Conservation (phyloP, 139 green algal genomes). For the Coelastrella sp. region DNA sequence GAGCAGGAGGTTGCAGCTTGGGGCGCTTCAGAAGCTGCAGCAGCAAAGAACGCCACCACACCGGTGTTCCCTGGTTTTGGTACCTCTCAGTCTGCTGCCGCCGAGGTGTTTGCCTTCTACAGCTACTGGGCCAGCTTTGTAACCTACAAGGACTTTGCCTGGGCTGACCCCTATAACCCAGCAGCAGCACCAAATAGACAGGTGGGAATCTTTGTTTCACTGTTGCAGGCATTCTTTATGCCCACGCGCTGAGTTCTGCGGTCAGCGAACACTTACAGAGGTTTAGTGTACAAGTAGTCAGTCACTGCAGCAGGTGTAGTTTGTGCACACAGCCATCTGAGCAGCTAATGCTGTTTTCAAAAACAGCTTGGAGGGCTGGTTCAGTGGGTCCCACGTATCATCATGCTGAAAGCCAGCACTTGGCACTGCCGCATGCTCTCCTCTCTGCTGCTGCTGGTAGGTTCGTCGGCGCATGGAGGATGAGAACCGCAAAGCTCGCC, state of each 20-base stretch:
- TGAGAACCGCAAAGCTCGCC: conserved; percentile 86
- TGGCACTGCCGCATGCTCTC: neutral
- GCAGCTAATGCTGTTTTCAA: no score
- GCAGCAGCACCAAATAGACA: conserved; percentile 81
- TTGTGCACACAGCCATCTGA: no score
- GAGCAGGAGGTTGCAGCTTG: conserved; percentile 69
- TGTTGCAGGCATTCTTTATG: neutral
- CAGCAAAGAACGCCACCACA: neutral
- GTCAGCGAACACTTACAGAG: no score
- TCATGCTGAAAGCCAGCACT: neutral
- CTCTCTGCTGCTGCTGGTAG: conserved; percentile 53
- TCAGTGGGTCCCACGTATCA: no score
- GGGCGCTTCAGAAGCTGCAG: neutral
- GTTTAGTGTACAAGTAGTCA: neutral
- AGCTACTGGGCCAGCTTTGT: conserved; percentile 83
- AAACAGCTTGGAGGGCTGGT: no score
- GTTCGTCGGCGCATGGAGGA: conserved; percentile 92
- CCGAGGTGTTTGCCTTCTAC: conserved; percentile 89
- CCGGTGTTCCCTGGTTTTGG: conserved; percentile 53
- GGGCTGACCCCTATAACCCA: conserved; percentile 90
- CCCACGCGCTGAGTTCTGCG: no score
- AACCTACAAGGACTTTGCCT: conserved; percentile 88
- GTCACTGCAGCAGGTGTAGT: no score
- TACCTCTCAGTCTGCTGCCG: neutral
- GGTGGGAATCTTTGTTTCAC: neutral